Evolutionary conservation across 192 early-diverging fungal genomes (phyloP), one percentile per base, ranked within the genome.

Genomic region (Coemansia erecta): DNA sequence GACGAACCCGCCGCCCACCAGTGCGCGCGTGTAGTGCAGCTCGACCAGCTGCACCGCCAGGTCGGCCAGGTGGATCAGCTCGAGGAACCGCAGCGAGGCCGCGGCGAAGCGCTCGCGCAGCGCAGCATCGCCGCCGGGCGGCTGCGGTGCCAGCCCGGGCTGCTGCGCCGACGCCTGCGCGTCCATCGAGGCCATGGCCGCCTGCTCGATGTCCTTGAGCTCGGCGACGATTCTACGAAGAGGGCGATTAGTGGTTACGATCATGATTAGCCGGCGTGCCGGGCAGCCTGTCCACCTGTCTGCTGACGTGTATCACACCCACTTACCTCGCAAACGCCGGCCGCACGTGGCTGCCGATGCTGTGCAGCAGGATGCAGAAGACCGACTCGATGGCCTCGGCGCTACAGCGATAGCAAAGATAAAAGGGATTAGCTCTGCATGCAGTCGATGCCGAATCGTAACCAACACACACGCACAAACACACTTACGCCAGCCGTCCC

Each of bases 21-120:
- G 85, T 55, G 92, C 92, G 72, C 93, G 89, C 15, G 87, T 84
- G 81, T 92, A 93, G 66, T 96, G 97, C 19, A 94, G 87, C 67
- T 97, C 90, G 18, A 96, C 64, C 92, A 98, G 92, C 61, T 98
- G 96, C 49, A 93, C 87, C 26, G 91, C 87, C 50, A 97, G 71
- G 78, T 98, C 96, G 17, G 89, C 88, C 46, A 98, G 82, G 74
- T 98, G 96, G 14, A 97, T 88, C 40, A 98, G 76, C 66, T 94
- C 96, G 72, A 97, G 94, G 68, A 97, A 97, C 53, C 92, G 89
- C 42, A 66, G 60, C 68, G 82, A 28, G 86, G 70, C 43, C 83
- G 89, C 44, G 83, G 85, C 45, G 87, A 83, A 51, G 77, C 76
- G 26, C 64, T 67, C 37, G 61, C 66, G 72, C 48, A 67, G 62